Conservation (phyloP, 169 alveolate species). For the Eimeria sp. region DNA sequence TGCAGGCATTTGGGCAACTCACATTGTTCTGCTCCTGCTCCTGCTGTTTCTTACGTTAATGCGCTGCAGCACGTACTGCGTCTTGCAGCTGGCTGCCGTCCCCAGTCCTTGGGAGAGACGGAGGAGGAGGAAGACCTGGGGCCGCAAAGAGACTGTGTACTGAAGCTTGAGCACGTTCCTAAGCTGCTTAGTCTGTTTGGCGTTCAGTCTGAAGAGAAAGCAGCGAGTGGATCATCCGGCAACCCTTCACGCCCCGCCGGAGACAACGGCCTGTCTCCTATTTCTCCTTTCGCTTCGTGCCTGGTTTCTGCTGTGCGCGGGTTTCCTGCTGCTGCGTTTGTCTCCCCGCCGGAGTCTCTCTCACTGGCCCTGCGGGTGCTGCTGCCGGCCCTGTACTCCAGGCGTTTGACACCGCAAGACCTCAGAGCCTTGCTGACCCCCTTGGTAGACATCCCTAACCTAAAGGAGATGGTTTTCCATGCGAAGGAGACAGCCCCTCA, state of each 20-base stretch:
- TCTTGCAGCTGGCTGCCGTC: background rate
- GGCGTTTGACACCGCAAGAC: background rate
- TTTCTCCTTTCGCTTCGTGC: background rate
- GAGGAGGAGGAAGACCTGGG: background rate
- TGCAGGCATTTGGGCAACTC: no score
- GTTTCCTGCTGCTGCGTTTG: background rate
- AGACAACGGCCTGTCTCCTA: background rate
- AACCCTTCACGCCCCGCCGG: background rate
- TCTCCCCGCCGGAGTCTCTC: background rate
- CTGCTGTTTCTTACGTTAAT: background rate
- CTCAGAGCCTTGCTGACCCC: background rate
- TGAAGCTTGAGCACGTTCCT: background rate
- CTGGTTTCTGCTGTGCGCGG: background rate
- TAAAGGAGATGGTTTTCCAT: background rate
- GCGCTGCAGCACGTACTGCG: constrained; percentile 1
- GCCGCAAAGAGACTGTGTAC: background rate
- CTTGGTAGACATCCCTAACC: background rate
- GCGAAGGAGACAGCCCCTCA: background rate
- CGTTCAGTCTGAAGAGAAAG: background rate
- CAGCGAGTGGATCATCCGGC: background rate
- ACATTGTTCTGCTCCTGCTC: background rate
- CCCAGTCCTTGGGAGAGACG: background rate
- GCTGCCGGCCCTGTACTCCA: background rate
- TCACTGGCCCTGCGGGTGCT: constrained; percentile 1
- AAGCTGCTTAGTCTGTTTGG: background rate